Conservation (phyloP, 495 filamentous ascomycete species). For the Hypoxylon intermedium region DNA sequence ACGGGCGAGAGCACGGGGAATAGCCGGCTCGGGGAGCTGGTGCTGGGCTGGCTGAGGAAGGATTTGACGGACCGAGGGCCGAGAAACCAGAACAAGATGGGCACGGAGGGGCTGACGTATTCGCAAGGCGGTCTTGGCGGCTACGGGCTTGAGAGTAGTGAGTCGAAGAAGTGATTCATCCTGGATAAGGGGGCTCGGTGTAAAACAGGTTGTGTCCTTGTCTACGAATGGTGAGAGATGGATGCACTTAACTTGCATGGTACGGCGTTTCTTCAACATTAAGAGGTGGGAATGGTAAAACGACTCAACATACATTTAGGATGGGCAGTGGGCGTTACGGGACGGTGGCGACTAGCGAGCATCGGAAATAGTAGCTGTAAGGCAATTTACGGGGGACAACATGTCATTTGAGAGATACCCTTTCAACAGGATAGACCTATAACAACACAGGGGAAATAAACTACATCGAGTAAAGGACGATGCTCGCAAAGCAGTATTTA, state of each 20-base stretch:
- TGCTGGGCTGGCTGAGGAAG: constrained; percentile 83
- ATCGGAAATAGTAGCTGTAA: background rate
- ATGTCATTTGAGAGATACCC: constrained; percentile 37
- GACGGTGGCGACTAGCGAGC: constrained; percentile 13
- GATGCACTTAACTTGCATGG: constrained; percentile 47
- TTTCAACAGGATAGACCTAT: constrained; percentile 44
- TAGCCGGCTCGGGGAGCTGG: constrained; percentile 80
- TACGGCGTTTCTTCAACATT: constrained; percentile 37
- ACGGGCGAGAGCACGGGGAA: constrained; percentile 65
- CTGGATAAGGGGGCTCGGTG: background rate
- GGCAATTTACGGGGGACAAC: background rate
- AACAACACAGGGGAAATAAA: constrained; percentile 3
- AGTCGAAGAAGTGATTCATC: constrained; percentile 19
- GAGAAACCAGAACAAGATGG: constrained; percentile 61
- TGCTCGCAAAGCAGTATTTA: background rate
- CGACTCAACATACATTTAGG: constrained; percentile 9
- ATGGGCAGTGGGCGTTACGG: constrained; percentile 21
- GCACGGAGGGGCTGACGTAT: constrained; percentile 75
- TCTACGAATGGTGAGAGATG: constrained; percentile 9
- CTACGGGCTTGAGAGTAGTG: constrained; percentile 75
- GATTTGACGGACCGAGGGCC: constrained; percentile 84
- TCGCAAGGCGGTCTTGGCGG: constrained; percentile 74
- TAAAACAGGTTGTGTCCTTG: background rate
- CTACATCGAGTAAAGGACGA: background rate
- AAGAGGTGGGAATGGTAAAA: background rate